Evolutionary conservation across 768 basidiomycete species (phyloP).

Genomic region (Clathrus columnatus): DNA sequence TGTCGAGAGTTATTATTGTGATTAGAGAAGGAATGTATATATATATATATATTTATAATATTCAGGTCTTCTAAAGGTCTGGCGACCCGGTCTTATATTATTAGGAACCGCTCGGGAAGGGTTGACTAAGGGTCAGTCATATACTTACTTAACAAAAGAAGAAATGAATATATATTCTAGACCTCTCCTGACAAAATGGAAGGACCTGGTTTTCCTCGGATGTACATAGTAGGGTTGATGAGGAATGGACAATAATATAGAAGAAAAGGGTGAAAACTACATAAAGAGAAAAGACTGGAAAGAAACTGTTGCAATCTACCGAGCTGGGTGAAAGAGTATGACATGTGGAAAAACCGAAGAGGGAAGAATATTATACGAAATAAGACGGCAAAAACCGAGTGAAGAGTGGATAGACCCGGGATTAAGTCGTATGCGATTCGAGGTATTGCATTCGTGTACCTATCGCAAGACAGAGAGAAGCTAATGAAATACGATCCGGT

Average conservation of each 20-base stretch:
- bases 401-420: neutral
- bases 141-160: neutral
- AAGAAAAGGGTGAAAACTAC: neutral
- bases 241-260: neutral
- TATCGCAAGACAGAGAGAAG: neutral
- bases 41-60: neutral
- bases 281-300: neutral
- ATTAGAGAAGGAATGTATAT: no score
- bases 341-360: neutral
- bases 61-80: neutral
- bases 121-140: no score
- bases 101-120: no score
- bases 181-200: neutral
- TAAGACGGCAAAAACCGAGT: neutral
- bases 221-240: neutral
- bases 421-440: neutral
- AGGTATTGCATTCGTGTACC: neutral
- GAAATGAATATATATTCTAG: neutral
- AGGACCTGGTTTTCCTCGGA: no score
- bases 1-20: neutral
- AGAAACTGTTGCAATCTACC: neutral
- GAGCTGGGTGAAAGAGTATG: neutral
- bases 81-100: no score
- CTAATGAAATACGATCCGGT: neutral
- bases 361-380: neutral